These are phyloP conservation scores for Botrytis pseudocinerea DNA, from an alignment of 2,329 filamentous ascomycete genomes.

Conservation along the genomic window DNA sequence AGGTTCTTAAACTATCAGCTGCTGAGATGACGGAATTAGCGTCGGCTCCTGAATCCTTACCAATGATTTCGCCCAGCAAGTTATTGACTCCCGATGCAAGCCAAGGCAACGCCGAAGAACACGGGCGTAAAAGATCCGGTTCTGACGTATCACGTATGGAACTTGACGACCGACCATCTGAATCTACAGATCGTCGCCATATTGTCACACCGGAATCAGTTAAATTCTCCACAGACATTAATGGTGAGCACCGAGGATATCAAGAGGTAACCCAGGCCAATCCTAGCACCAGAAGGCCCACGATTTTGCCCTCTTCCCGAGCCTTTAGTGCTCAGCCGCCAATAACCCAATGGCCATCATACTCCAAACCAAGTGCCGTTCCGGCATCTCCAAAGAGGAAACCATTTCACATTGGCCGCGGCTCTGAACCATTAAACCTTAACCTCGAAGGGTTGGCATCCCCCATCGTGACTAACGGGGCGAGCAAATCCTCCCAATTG, in stretches of 20 bases:
- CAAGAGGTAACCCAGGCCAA: constrained; percentile 28
- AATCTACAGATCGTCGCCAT: constrained; percentile 24
- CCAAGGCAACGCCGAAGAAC: constrained; percentile 40
- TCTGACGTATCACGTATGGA: constrained; percentile 30
- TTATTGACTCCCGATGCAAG: constrained; percentile 35
- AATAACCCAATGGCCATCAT: constrained; percentile 30
- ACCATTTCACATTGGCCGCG: constrained; percentile 27
- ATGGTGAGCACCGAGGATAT: constrained; percentile 28
- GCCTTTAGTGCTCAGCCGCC: constrained; percentile 34
- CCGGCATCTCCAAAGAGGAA: constrained; percentile 38
- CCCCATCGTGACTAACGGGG: constrained; percentile 1
- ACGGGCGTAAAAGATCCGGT: constrained; percentile 26
- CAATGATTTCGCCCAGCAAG: constrained; percentile 49
- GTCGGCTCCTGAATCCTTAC: constrained; percentile 58
- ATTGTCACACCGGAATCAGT: constrained; percentile 27
- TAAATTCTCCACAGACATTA: constrained; percentile 21
- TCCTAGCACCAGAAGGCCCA: constrained; percentile 30
- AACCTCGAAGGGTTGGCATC: constrained; percentile 24
- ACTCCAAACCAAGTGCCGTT: constrained; percentile 29
- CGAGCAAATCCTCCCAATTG: constrained; percentile 25
- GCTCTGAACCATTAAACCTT: constrained; percentile 37
- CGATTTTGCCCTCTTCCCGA: constrained; percentile 36
- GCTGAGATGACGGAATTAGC: constrained; percentile 60
- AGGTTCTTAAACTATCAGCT: constrained; percentile 55
- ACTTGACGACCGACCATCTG: constrained; percentile 23